These are phyloP conservation scores for Euphrasia confusa DNA, from an alignment of 257 asterid species.

Conservation along the genomic window DNA sequence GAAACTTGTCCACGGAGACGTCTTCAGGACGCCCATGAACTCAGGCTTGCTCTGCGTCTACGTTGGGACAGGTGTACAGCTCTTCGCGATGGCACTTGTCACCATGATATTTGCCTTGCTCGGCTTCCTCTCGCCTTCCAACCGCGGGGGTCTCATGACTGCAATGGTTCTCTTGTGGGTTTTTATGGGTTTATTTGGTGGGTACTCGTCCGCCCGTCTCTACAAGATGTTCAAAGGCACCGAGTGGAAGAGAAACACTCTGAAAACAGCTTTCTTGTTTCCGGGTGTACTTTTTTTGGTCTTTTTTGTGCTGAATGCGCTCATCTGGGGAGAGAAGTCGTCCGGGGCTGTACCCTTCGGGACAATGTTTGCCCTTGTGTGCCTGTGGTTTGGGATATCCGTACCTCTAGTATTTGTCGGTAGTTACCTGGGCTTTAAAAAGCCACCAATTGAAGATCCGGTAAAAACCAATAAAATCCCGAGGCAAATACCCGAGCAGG, in stretches of 20 bases:
- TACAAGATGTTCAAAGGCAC: constrained; percentile 89
- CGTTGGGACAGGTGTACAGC: constrained; percentile 89
- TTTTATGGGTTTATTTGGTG: constrained; percentile 87
- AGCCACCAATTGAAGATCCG: constrained; percentile 80
- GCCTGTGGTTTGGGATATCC: constrained; percentile 82
- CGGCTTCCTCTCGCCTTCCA: constrained; percentile 88
- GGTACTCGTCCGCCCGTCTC: constrained; percentile 77
- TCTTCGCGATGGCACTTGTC: constrained; percentile 76
- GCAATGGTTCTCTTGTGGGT: constrained; percentile 93
- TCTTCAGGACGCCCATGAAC: constrained; percentile 80
- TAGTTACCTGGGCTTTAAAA: constrained; percentile 66
- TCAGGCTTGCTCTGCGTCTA: constrained; percentile 73
- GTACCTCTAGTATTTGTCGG: constrained; percentile 90
- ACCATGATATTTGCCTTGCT: constrained; percentile 80
- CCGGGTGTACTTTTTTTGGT: constrained; percentile 58
- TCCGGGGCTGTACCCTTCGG: constrained; percentile 94
- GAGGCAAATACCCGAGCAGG: constrained; percentile 88
- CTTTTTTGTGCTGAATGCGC: constrained; percentile 71
- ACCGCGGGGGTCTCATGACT: constrained; percentile 88
- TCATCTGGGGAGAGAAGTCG: constrained; percentile 87
- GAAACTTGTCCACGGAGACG: constrained; percentile 91
- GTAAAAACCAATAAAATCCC: constrained; percentile 91
- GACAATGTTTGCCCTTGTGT: constrained; percentile 73
- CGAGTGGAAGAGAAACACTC: constrained; percentile 84
- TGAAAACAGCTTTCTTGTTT: constrained; percentile 70